phyloP scores from a whole-genome alignment of 257 asterid species.

The Przewalskia tangutica region DNA sequence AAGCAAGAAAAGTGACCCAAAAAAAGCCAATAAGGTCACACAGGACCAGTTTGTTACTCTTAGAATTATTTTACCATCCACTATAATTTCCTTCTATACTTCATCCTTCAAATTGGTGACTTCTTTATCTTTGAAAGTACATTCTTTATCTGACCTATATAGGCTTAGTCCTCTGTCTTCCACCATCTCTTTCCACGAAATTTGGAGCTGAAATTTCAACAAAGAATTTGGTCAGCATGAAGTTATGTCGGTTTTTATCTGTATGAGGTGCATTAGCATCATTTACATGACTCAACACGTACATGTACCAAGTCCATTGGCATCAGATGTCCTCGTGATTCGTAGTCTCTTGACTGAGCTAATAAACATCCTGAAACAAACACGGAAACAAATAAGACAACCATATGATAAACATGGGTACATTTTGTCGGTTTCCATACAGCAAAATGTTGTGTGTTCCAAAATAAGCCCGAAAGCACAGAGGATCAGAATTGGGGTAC shows the following conservation, averaged over 20 bases:
- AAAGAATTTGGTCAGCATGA: not conserved
- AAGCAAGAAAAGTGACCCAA: conserved; percentile 12
- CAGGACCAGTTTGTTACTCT: not conserved
- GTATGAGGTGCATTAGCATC: not conserved
- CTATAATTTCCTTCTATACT: conserved; percentile 13
- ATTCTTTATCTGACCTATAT: conserved; percentile 14
- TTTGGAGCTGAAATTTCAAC: conserved; percentile 36
- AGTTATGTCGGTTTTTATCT: not conserved
- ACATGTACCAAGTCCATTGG: conserved; percentile 56
- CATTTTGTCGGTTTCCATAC: not conserved
- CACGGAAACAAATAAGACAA: conserved; percentile 2
- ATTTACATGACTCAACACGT: not conserved
- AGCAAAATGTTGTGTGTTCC: not conserved
- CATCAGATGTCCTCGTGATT: conserved; percentile 64
- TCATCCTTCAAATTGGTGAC: conserved; percentile 11
- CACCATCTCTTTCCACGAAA: conserved; percentile 27
- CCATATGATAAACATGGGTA: conserved; percentile 1
- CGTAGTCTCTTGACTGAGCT: conserved; percentile 68
- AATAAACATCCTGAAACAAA: conserved; percentile 59
- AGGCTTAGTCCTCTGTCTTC: conserved; percentile 16
- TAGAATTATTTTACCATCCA: conserved; percentile 12
- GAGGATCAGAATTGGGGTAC: not conserved
- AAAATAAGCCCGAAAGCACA: not conserved
- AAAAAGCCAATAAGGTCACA: conserved; percentile 23
- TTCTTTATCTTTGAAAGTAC: not conserved